Evolutionary conservation across 1,284 basidiomycete genomes (phyloP).

Genomic region (Ustilago hordei): DNA sequence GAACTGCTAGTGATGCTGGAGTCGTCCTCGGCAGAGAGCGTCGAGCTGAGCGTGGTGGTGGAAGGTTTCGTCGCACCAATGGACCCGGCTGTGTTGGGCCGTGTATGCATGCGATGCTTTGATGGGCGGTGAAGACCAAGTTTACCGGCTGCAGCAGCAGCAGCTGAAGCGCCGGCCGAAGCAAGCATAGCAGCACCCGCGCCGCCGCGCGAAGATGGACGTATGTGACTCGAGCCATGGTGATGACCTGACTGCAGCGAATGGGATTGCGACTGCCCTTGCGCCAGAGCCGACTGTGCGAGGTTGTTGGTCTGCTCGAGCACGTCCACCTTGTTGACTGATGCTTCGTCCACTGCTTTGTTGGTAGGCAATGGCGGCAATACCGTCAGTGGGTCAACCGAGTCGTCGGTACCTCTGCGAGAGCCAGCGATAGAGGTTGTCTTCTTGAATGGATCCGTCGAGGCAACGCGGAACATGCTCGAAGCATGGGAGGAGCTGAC

Average conservation of each 20-base stretch:
- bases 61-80: slow-evolving; percentile 47
- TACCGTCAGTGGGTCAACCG: slow-evolving; percentile 40
- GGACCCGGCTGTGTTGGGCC: slow-evolving; percentile 61
- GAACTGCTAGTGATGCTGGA: slow-evolving; percentile 24
- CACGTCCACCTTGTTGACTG: slow-evolving; percentile 38
- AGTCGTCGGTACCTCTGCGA: slow-evolving; percentile 50
- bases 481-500: slow-evolving; percentile 36
- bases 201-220: slow-evolving; percentile 46
- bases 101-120: slow-evolving; percentile 40
- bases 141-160: slow-evolving; percentile 61
- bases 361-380: slow-evolving; percentile 23
- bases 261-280: slow-evolving; percentile 28
- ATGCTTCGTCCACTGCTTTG: slow-evolving; percentile 32
- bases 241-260: slow-evolving; percentile 16
- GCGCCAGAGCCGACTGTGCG: slow-evolving; percentile 32
- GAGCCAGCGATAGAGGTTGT: slow-evolving; percentile 34
- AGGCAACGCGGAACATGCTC: slow-evolving; percentile 44
- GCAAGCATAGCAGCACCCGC: slow-evolving; percentile 43
- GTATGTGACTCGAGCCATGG: slow-evolving; percentile 16
- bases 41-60: slow-evolving; percentile 44
- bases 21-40: slow-evolving; percentile 47
- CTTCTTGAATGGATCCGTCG: slow-evolving; percentile 40
- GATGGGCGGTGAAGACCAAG: slow-evolving; percentile 57
- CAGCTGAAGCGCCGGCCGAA: slow-evolving; percentile 56
- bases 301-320: slow-evolving; percentile 47